These are phyloP conservation scores for Backusella psychrophila DNA, from an alignment of 192 early-diverging fungal species.

Conservation along the genomic window DNA sequence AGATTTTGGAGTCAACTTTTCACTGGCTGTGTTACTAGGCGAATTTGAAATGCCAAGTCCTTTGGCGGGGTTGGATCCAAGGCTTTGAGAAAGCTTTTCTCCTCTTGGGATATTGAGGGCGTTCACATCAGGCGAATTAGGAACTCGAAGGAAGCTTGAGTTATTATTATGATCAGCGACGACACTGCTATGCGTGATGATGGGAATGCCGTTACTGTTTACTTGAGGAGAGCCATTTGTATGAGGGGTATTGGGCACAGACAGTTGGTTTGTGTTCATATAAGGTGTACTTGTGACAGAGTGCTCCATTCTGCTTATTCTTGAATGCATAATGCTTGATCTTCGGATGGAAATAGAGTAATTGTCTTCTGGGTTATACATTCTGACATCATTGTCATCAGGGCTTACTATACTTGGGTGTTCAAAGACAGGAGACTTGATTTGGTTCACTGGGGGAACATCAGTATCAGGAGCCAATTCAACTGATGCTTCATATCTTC, in stretches of 20 bases:
- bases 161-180: neutral
- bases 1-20: neutral
- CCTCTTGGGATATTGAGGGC: neutral
- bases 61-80: neutral
- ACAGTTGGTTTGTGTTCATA: neutral
- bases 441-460: neutral
- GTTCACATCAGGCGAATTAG: neutral
- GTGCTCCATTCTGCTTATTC: constrained; percentile 15
- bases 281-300: neutral
- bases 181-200: neutral
- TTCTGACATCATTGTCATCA: constrained; percentile 20
- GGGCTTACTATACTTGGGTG: neutral
- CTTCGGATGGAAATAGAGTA: constrained; percentile 18
- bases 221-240: neutral
- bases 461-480: constrained; percentile 1
- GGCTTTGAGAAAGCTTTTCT: neutral
- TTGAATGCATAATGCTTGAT: constrained; percentile 23
- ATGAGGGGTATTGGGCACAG: neutral
- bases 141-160: neutral
- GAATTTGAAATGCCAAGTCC: neutral
- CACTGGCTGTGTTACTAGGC: neutral
- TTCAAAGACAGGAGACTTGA: constrained; percentile 5
- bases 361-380: constrained; percentile 27
- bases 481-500: constrained; percentile 29
- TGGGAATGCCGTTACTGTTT: neutral